These are phyloP conservation scores for Cronartium ribicola DNA, from an alignment of 1,284 basidiomycete species.

Conservation along the genomic window DNA sequence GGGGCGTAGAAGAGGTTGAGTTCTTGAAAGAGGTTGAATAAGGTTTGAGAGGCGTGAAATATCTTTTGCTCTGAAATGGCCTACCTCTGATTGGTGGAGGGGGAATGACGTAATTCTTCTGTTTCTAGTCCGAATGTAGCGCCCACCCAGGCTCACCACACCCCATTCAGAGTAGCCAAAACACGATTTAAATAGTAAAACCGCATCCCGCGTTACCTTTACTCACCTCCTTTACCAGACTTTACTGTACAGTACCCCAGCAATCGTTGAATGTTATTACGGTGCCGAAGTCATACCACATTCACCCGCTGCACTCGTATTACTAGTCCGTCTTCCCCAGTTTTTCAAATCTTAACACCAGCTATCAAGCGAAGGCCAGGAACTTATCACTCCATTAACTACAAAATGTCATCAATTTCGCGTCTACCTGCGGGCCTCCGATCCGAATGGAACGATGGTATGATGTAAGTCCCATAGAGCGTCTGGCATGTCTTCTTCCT, in stretches of 20 bases:
- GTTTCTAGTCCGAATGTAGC: too few relatives aligned
- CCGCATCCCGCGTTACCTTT: too few relatives aligned
- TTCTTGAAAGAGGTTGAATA: too few relatives aligned
- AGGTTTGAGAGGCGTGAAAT: too few relatives aligned
- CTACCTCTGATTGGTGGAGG: too few relatives aligned
- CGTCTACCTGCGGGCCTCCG: conserved; percentile 22
- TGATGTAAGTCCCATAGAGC: conserved; percentile 14
- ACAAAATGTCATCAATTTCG: conserved; percentile 9
- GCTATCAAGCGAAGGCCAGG: not conserved
- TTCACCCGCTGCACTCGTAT: not conserved
- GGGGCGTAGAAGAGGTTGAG: too few relatives aligned
- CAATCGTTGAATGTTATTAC: not conserved
- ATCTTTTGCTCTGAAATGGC: too few relatives aligned
- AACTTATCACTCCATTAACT: not conserved
- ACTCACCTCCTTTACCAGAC: too few relatives aligned
- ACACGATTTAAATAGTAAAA: too few relatives aligned
- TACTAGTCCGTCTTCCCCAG: not conserved
- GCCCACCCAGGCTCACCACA: too few relatives aligned
- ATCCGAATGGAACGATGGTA: conserved; percentile 33
- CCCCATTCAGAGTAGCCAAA: too few relatives aligned
- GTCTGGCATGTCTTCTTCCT: not conserved
- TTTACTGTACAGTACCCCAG: not conserved
- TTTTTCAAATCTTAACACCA: not conserved
- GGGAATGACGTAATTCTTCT: too few relatives aligned
- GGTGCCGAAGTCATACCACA: not conserved